Percentiles rank a stretch among this genome's conserved stretches.
These are phyloP conservation scores for Chaetothyriales sp. DNA, from an alignment of 2,329 filamentous ascomycete species.

Conservation along the genomic window DNA sequence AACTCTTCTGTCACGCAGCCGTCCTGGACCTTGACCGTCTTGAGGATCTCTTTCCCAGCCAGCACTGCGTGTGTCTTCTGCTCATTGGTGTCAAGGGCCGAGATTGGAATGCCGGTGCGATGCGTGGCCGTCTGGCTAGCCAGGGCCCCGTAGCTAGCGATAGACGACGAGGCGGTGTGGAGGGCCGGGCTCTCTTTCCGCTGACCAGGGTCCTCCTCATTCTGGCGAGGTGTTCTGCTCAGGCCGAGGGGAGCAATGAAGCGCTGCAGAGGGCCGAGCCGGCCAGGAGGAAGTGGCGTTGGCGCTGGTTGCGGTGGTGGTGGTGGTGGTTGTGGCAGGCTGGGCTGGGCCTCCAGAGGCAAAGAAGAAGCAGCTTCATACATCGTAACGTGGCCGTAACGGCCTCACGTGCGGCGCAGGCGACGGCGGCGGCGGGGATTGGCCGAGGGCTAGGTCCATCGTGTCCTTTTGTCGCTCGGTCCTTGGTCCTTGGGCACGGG, in stretches of 20 bases:
- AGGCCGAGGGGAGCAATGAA: conserved; percentile 15
- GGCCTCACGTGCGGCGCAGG: not conserved
- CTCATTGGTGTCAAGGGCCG: conserved; percentile 48
- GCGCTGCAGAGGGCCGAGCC: conserved; percentile 15
- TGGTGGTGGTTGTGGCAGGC: conserved; percentile 20
- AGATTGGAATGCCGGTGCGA: conserved; percentile 49
- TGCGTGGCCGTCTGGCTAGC: conserved; percentile 36
- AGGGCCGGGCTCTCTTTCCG: not conserved
- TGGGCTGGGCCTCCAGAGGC: conserved; percentile 1
- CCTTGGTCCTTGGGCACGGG: no score
- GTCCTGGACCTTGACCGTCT: conserved; percentile 45
- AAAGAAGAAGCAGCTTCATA: not conserved
- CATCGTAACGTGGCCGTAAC: not conserved
- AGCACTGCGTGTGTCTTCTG: conserved; percentile 48
- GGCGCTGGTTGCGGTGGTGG: no score
- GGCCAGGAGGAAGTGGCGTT: conserved; percentile 18
- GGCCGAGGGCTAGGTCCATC: not conserved
- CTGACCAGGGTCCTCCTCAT: not conserved
- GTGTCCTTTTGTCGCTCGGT: not conserved
- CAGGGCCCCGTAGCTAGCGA: not conserved
- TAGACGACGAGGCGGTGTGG: not conserved
- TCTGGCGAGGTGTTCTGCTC: not conserved
- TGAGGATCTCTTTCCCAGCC: conserved; percentile 50
- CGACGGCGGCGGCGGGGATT: not conserved
- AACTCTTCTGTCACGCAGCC: conserved; percentile 45